Evolutionary conservation across 495 filamentous ascomycete genomes (phyloP), one percentile per base, ranked within the genome.

Genomic region (Neurospora sp.): DNA sequence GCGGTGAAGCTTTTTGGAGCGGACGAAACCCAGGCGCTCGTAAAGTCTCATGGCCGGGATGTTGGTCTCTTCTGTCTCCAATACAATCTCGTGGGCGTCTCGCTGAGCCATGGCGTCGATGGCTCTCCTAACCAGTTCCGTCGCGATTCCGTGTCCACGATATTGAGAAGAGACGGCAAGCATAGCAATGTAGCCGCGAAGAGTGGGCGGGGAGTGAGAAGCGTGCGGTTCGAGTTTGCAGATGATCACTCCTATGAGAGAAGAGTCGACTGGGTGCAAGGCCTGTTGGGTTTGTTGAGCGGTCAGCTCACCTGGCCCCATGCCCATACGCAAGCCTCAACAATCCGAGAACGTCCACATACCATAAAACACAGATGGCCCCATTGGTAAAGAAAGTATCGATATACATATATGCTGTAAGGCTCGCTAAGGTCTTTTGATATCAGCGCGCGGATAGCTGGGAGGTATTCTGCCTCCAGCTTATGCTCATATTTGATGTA

Each of bases 381-480:
- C 96, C 96, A 99, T 89, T 98, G 93, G 80, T 96, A 98, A 21
- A 99, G 86, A 79, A 99, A 99, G 84, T 98, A 99, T 37, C 96
- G 89, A 84, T 98, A 99, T 70, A 99, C 96, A 83, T 98, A 99
- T 79, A 99, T 98, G 83, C 96, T 98, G 83, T 99, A 99, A 2
- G 96, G 96, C 80, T 99, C 96, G 73, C 95, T 98, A 37, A 99
- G 89, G 79, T 98, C 96, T 74, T 95, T 96, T 37, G 94, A 97
- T 79, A 99, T 99, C 78, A 99, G 83, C 72, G 93, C 89, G 71
- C 96, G 89, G 83, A 99, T 98, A 31, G 92, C 88, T 66, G 93
- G 89, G 62, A 98, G 90, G 76, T 96, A 97, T 69, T 88, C 83
- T 40, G 90, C 88, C 79, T 98, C 96, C 74, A 93, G 90, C 9